Percentiles rank a stretch among this genome's conserved stretches.
phyloP scores from a whole-genome alignment of 257 asterid genomes.

The Solanum etuberosum region DNA sequence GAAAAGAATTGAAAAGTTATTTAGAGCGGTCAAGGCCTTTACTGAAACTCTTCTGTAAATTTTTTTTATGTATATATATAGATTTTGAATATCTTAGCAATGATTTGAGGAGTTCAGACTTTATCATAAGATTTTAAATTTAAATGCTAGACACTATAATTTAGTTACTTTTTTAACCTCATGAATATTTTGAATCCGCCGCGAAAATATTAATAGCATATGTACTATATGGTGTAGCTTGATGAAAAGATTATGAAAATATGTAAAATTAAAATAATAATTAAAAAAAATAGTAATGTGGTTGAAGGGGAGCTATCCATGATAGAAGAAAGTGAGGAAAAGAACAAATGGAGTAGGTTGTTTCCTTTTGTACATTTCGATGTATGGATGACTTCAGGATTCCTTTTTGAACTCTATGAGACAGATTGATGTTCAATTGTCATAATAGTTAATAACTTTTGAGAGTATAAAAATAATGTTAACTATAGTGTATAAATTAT shows the following conservation, averaged over 20 bases:
- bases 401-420: not conserved
- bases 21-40: not conserved
- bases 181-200: not conserved
- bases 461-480: no score
- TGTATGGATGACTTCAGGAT: not conserved
- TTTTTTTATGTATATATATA: no score
- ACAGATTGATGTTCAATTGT: no score
- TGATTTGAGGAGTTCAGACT: no score
- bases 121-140: no score
- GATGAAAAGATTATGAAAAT: not conserved
- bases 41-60: no score
- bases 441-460: no score
- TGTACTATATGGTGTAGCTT: not conserved
- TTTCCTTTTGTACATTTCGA: not conserved
- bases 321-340: not conserved
- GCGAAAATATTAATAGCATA: not conserved
- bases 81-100: not conserved
- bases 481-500: no score
- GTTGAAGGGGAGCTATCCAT: slow-evolving; percentile 3
- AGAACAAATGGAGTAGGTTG: slow-evolving; percentile 1
- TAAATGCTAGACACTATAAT: no score
- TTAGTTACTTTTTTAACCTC: no score
- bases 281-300: not conserved
- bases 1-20: not conserved
- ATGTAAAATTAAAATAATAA: not conserved